phyloP scores from a whole-genome alignment of 306 rosid species.

The Vigna unguiculata region DNA sequence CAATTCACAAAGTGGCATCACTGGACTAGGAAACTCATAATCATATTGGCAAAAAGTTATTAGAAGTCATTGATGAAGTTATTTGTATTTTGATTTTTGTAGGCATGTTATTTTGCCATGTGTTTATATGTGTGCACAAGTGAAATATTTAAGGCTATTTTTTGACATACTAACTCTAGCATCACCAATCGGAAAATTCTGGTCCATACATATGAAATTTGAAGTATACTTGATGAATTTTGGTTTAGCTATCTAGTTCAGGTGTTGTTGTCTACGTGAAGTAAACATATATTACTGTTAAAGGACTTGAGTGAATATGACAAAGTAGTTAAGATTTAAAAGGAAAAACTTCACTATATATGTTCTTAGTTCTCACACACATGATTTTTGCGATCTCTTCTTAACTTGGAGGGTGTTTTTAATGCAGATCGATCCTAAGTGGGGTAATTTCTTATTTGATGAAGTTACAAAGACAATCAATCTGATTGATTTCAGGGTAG shows the following conservation, averaged over 20 bases:
- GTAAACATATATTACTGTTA: conserved; percentile 16
- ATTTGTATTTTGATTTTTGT: conserved; percentile 84
- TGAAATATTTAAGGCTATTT: conserved; percentile 34
- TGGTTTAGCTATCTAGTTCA: conserved; percentile 23
- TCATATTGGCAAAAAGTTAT: conserved; percentile 81
- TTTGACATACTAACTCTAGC: conserved; percentile 16
- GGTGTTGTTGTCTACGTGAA: too few species aligned
- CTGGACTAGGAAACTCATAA: conserved; percentile 87
- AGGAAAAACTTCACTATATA: neutral
- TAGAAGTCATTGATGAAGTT: conserved; percentile 84
- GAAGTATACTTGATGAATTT: conserved; percentile 13
- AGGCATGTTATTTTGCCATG: conserved; percentile 62
- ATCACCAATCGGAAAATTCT: conserved; percentile 25
- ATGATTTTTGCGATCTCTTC: conserved; percentile 39
- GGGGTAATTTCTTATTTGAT: conserved; percentile 93
- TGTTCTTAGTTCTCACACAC: conserved; percentile 24
- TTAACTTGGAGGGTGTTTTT: conserved; percentile 46
- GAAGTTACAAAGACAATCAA: conserved; percentile 73
- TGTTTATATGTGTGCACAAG: conserved; percentile 11
- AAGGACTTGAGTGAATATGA: conserved; percentile 29
- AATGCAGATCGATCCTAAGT: conserved; percentile 96
- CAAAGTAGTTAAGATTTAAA: conserved; percentile 20
- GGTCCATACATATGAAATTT: conserved; percentile 25
- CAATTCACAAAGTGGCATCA: conserved; percentile 88
- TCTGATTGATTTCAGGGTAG: conserved; percentile 95